These are phyloP conservation scores for Citrullus mucosospermus DNA, from an alignment of 306 rosid species.

Conservation along the genomic window DNA sequence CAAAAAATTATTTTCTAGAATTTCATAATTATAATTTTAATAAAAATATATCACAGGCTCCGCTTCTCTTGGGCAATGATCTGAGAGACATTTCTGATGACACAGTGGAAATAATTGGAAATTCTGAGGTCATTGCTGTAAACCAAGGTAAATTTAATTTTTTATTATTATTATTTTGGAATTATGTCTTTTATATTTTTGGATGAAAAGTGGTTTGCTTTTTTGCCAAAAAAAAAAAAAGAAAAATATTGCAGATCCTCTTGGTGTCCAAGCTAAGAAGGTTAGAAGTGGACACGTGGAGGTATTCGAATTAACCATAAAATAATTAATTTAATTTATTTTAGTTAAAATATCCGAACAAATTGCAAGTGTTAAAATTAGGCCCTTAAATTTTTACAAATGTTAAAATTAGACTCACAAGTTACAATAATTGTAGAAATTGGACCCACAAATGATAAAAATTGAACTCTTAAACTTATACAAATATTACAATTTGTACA, in stretches of 20 bases:
- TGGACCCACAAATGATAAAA: too few relatives aligned
- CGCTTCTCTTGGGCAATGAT: constrained; percentile 88
- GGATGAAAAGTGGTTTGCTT: not conserved
- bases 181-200: not conserved
- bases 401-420: too few relatives aligned
- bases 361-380: too few relatives aligned
- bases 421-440: too few relatives aligned
- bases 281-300: constrained; percentile 72
- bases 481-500: too few relatives aligned
- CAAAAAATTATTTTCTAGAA: not conserved
- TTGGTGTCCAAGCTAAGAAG: constrained; percentile 77
- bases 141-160: constrained; percentile 49
- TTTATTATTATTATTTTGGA: not conserved
- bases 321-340: not conserved
- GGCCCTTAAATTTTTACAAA: too few relatives aligned
- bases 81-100: constrained; percentile 59
- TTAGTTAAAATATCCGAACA: too few relatives aligned
- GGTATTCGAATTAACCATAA: constrained; percentile 19
- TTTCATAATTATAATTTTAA: not conserved
- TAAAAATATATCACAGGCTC: constrained; percentile 44
- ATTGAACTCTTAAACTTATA: too few relatives aligned
- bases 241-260: constrained; percentile 29
- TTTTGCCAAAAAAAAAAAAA: not conserved
- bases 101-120: constrained; percentile 45
- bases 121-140: constrained; percentile 62